Evolutionary conservation across 305 asterid genomes (phyloP), one percentile per base, ranked within the genome.

Genomic region (Solanum chacoense): DNA sequence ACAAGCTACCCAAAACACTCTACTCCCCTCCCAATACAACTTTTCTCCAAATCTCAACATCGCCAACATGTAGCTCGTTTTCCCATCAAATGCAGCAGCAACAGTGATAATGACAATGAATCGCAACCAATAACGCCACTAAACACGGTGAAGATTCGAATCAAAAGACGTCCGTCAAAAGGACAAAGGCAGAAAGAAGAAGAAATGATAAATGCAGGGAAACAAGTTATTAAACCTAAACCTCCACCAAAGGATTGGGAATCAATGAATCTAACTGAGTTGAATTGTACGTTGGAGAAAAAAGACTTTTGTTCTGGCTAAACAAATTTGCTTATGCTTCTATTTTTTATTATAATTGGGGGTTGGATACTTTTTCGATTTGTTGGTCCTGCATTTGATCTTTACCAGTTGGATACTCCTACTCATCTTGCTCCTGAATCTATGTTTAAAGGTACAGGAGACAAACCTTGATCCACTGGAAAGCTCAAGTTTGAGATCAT

Each of bases 291-390:
- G 69, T 95, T 87, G 98, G 98, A 9, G 98, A 96, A 89, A 97
- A 95, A 91, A 98, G 99, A 8, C 7, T 85, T 12, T 85, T 97
- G 88, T 97, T 94, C 88, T 97, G 98, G 99, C 96, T 96, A n/a
- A 96, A 95, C 93, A 96, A 96, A 91, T 94, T 96, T 85, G 97
- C 98, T 8, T 96, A 96, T 89, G 99, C 98, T 40, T 97, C 98
- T 32, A 97, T 96, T 85, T 85, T 97, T 89, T 90, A 94, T 97
- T 42, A 90, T 96, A 8, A 97, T 97, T 11, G 98, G 98, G 34
- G 98, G 96, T 14, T 97, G 98, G 99, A 94, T 97, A 63, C 11
- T 93, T 37, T 97, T 97, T 92, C 95, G 98, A 18, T 95, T 96
- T 50, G 96, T 96, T 7, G 98, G 98, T 18, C 98, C 98, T 1